A percentile compares a stretch with the other conserved stretches of the same genome.
phyloP scores from a whole-genome alignment of 2,329 filamentous ascomycete species.

The Hymenotorrendiella dingleyae region DNA sequence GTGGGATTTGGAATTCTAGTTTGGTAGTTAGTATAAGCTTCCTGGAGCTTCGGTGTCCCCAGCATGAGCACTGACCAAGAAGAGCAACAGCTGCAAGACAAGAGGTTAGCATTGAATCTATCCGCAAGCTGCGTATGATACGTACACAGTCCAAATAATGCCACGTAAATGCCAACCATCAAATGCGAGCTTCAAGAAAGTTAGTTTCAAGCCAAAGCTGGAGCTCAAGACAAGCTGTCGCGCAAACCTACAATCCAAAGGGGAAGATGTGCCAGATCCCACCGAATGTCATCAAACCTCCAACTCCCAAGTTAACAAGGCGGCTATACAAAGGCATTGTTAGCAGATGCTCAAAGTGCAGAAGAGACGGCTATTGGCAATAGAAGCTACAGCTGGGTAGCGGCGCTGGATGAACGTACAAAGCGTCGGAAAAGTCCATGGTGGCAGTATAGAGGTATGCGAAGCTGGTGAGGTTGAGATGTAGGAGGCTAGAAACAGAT shows the following conservation, averaged over 20 bases:
- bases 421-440: conserved; percentile 91
- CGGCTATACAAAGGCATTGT: conserved; percentile 54
- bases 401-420: conserved; percentile 58
- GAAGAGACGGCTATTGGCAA: conserved; percentile 12
- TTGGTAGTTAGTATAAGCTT: neutral
- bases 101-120: conserved; percentile 17
- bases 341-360: conserved; percentile 20
- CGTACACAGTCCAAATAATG: conserved; percentile 82
- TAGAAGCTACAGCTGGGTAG: conserved; percentile 4
- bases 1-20: conserved; percentile 86
- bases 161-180: conserved; percentile 80
- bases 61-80: conserved; percentile 40
- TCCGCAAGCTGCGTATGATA: too few relatives aligned
- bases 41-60: neutral
- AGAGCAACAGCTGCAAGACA: conserved; percentile 54
- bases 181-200: conserved; percentile 53
- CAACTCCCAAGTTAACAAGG: conserved; percentile 87
- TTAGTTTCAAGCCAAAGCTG: conserved; percentile 8
- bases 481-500: too few relatives aligned
- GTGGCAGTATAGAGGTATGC: conserved; percentile 23
- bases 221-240: conserved; percentile 1
- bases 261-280: conserved; percentile 69
- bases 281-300: conserved; percentile 79
- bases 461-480: neutral
- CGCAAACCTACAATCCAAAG: conserved; percentile 48